Evolutionary conservation across 2,329 filamentous ascomycete genomes (phyloP), one percentile per base, ranked within the genome.

Genomic region (Xylariaceae sp.): DNA sequence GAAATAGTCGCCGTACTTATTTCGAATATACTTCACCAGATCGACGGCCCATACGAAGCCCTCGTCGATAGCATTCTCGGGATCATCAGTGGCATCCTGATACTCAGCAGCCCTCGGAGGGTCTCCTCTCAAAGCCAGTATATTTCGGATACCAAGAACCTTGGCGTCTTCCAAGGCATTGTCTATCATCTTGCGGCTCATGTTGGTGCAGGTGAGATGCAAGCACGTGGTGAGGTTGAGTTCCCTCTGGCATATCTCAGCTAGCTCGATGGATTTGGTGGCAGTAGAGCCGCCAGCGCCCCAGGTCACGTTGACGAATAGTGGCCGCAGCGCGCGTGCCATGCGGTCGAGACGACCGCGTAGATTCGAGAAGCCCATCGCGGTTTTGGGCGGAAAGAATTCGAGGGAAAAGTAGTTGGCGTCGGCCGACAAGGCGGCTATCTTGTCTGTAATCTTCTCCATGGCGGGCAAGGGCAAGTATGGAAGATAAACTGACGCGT

Each of bases 291-390:
- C 94, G 57, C 94, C 94, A 30, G 94, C 94, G 50, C 94, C 94
- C 94, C 94, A 99, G 50, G 94, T 99, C 50, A 99, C 91, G 55
- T 91, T 97, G 59, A 99, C 89, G 68, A 99, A 99, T 45, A 97
- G 80, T 43, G 94, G 94, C 11, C 89, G 87, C 55, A 99, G 79
- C 11, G 90, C 91, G 61, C 89, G 85, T 48, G 94, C 86, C 94
- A 99, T 97, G 70, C 94, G 90, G 71, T 95, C 88, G 56, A 99
- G 84, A 68, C 94, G 91, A 61, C 89, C 88, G 69, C 92, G 88
- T 53, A 99, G 84, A 72, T 99, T 99, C 60, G 89, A 87, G 67
- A 94, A 95, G 62, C 94, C 94, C 85, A 95, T 96, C 58, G 87
- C 80, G 46, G 94, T 99, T 78, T 97, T 99, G 60, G 94, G 94